Percentiles rank a stretch among this genome's conserved stretches.
phyloP scores from a whole-genome alignment of 192 early-diverging fungal species.

The Coemansia sp. region DNA sequence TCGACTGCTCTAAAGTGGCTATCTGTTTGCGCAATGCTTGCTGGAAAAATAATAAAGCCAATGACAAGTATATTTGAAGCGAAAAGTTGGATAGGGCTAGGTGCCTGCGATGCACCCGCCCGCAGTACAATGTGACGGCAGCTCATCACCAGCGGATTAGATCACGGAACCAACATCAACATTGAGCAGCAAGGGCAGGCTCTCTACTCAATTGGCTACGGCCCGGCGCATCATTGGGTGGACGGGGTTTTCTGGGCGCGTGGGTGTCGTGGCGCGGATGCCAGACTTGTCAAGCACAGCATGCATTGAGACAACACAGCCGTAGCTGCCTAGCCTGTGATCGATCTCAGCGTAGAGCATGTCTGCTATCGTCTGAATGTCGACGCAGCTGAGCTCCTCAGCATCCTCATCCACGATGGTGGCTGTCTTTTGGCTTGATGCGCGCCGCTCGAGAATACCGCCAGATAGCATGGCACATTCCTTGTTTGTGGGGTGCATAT shows the following conservation, averaged over 20 bases:
- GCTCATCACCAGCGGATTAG: no score
- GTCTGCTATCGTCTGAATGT: neutral
- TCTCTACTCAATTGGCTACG: no score
- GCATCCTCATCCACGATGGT: neutral
- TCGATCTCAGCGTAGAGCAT: conserved; percentile 7
- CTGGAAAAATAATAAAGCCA: no score
- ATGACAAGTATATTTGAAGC: no score
- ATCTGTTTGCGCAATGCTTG: no score
- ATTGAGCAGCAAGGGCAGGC: no score
- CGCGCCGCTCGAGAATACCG: neutral
- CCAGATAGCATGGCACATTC: neutral
- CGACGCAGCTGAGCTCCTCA: neutral
- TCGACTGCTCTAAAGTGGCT: neutral
- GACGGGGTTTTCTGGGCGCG: neutral
- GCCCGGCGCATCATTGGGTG: conserved; percentile 4
- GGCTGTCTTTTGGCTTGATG: neutral
- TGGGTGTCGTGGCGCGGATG: neutral
- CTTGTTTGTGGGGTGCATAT: neutral
- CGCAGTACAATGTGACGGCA: no score
- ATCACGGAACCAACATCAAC: no score
- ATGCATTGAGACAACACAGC: conserved; percentile 1
- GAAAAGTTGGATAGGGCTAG: no score
- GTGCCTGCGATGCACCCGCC: no score
- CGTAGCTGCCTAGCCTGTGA: conserved; percentile 1
- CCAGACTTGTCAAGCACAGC: neutral